Conservation (phyloP, 768 basidiomycete species). For the Panaeolus cyanescens region DNA sequence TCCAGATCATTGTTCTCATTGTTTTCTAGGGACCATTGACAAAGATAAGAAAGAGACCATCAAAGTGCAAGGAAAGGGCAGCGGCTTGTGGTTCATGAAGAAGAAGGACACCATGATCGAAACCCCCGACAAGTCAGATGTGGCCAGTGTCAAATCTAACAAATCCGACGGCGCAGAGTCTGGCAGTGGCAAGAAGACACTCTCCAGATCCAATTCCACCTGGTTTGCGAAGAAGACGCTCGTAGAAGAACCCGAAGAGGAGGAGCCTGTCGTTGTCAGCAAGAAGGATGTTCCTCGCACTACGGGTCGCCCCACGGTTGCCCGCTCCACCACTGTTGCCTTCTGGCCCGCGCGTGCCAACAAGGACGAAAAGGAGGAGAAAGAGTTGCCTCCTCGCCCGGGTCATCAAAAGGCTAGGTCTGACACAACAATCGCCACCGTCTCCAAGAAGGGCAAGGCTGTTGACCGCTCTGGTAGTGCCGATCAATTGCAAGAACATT, state of each 20-base stretch:
- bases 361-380: conserved; percentile 31
- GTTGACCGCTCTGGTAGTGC: conserved; percentile 27
- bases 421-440: conserved; percentile 28
- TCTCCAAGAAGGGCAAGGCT: conserved; percentile 20
- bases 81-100: conserved; percentile 54
- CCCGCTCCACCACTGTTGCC: conserved; percentile 28
- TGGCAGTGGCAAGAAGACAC: conserved; percentile 13
- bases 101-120: conserved; percentile 37
- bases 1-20: background rate
- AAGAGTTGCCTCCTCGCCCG: conserved; percentile 24
- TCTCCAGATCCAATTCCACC: conserved; percentile 26
- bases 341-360: conserved; percentile 34
- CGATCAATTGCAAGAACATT: conserved; percentile 18
- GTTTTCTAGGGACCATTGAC: conserved; percentile 66
- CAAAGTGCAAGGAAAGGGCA: conserved; percentile 54
- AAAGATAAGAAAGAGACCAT: conserved; percentile 57
- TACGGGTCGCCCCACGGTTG: conserved; percentile 14
- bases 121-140: conserved; percentile 11
- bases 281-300: conserved; percentile 7
- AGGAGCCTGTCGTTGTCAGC: conserved; percentile 19
- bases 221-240: conserved; percentile 27
- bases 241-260: conserved; percentile 30
- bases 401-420: conserved; percentile 26
- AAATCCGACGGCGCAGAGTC: conserved; percentile 12
- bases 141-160: conserved; percentile 3